These are phyloP conservation scores for Cercospora sp. DNA, from an alignment of 2,329 filamentous ascomycete species.

Conservation along the genomic window DNA sequence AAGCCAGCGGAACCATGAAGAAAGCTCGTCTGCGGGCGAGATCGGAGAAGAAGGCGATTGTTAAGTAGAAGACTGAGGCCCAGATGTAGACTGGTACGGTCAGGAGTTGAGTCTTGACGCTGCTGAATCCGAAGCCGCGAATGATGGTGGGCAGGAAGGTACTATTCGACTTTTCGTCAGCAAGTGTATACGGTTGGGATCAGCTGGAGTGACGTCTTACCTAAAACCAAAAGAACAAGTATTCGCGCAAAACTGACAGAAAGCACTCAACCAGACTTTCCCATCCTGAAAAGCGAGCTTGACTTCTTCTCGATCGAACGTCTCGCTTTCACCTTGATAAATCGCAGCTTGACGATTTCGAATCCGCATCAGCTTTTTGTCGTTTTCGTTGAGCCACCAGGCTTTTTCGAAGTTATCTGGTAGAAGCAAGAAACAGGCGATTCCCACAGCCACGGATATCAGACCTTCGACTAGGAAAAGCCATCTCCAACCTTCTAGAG, in stretches of 20 bases:
- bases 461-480: slow-evolving; percentile 38
- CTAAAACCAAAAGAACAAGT: slow-evolving; percentile 50
- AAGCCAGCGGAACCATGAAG: slow-evolving; percentile 14
- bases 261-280: slow-evolving; percentile 53
- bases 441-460: slow-evolving; percentile 32
- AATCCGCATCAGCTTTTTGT: slow-evolving; percentile 51
- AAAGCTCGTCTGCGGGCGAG: slow-evolving; percentile 9
- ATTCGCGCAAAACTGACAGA: slow-evolving; percentile 54
- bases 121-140: slow-evolving; percentile 43
- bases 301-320: slow-evolving; percentile 55
- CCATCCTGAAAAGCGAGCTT: slow-evolving; percentile 51
- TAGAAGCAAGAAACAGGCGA: slow-evolving; percentile 36
- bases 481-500: slow-evolving; percentile 52
- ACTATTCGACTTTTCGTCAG: background rate
- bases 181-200: background rate
- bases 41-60: slow-evolving; percentile 19
- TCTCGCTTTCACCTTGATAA: slow-evolving; percentile 51
- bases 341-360: slow-evolving; percentile 46
- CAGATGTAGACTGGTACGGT: slow-evolving; percentile 43
- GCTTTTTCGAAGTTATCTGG: slow-evolving; percentile 47
- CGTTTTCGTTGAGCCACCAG: slow-evolving; percentile 48
- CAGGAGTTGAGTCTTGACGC: slow-evolving; percentile 47
- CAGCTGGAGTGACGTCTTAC: background rate
- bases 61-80: slow-evolving; percentile 15
- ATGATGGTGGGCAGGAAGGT: slow-evolving; percentile 34